phyloP scores from a whole-genome alignment of 2,329 filamentous ascomycete genomes.

The Leptographium lundbergii region DNA sequence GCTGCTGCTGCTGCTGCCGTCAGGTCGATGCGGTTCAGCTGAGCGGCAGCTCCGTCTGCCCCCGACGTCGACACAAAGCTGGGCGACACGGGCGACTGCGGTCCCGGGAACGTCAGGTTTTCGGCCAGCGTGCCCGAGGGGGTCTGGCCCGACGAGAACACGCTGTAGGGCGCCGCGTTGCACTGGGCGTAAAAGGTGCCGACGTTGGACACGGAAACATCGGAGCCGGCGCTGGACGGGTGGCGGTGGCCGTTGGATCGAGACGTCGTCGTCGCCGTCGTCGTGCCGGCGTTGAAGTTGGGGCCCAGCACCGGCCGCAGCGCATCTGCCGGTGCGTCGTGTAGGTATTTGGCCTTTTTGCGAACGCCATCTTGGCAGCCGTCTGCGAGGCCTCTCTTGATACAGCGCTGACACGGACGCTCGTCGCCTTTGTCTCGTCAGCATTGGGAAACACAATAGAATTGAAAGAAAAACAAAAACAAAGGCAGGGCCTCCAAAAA shows the following conservation, averaged over 20 bases:
- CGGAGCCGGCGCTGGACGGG: conserved; percentile 32
- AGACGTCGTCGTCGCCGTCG: conserved; percentile 32
- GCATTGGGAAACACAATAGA: background rate
- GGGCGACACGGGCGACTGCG: conserved; percentile 63
- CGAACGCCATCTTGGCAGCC: conserved; percentile 90
- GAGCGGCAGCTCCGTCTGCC: conserved; percentile 24
- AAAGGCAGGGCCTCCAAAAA: background rate
- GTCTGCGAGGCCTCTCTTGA: conserved; percentile 84
- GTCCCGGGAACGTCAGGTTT: conserved; percentile 42
- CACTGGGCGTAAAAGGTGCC: conserved; percentile 32
- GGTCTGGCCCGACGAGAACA: conserved; percentile 35
- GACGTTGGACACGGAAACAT: conserved; percentile 27
- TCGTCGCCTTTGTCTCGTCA: conserved; percentile 60
- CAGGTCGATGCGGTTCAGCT: conserved; percentile 33
- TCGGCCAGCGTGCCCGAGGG: conserved; percentile 34
- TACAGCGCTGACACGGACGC: conserved; percentile 82
- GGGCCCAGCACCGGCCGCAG: conserved; percentile 73
- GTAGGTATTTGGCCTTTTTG: conserved; percentile 98
- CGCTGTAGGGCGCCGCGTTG: conserved; percentile 33
- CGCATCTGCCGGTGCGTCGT: conserved; percentile 85
- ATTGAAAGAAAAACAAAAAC: too few species aligned
- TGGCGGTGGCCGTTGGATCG: conserved; percentile 34
- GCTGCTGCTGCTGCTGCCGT: conserved; percentile 27
- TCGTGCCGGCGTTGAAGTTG: conserved; percentile 38
- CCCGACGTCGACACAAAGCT: conserved; percentile 45